Base-by-base conservation (phyloP, 2,329 filamentous ascomycete genomes). In the Helotiales sp. region DNA sequence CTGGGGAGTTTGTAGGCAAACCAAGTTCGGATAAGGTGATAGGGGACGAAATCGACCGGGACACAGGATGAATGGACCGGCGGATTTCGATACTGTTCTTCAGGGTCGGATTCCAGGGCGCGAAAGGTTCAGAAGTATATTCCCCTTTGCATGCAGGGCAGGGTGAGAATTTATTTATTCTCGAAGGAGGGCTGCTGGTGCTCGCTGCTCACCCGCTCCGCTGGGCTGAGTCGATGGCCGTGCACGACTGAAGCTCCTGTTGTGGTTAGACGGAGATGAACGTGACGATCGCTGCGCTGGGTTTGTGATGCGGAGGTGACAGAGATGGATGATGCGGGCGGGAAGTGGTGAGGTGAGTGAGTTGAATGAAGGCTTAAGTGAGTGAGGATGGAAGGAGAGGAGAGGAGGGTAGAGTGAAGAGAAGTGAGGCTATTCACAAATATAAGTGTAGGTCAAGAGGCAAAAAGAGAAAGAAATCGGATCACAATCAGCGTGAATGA, bases 141-240 rank as follows among this genome's bases (percentile, higher is more conserved):
- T 22, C 57, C 34, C 34, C 26, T n/a, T 45, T 45, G 57, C 24
- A 11, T 26, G 54, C 20, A 57, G 54, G 59, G 58, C 69, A 63
- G 66, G 62, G 64, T 28, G 64, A 62, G 57, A 64, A 64, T 62
- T 37, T 65, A 61, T 61, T 52, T 60, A 47, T 60, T 60, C 37
- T 45, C 30, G 57, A 30, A 57, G 57, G 47, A 60, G 57, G n/a
- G 40, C 24, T 47, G 34, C 37, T n/a, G 57, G 28, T 62, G 59
- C 45, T n/a, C 11, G 30, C 59, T 37, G 59, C 59, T 64, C 17
- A 32, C 52, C 61, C 62, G 68, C 63, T n/a, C 30, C 40, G n/a
- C 40, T 66, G 67, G 71, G 71, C 71, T 72, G 70, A 71, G 71
- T 65, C 65, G 58, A 32, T 47, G 43, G 62, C 62, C 65, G 67